A percentile compares a stretch with the other conserved stretches of the same genome.
phyloP scores from a whole-genome alignment of 2,329 filamentous ascomycete species.

The Colletotrichum limetticola region DNA sequence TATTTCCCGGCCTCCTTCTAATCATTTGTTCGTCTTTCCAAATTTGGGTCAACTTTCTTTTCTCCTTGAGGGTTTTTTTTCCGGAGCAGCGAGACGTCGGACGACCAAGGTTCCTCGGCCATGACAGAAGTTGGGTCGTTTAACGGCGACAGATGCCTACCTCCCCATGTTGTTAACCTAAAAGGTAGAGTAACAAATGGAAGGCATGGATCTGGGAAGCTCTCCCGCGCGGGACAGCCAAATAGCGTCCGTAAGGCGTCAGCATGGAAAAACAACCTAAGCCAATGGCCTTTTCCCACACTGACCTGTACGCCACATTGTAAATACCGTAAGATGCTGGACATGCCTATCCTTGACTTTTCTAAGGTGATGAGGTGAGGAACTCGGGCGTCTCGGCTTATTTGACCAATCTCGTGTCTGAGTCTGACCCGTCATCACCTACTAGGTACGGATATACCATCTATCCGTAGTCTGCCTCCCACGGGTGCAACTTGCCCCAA shows the following conservation, averaged over 20 bases:
- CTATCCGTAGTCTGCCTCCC: background rate
- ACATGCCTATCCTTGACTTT: background rate
- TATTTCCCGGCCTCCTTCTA: background rate
- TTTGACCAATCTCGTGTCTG: background rate
- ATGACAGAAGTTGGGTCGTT: background rate
- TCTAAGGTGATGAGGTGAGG: background rate
- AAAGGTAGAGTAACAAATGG: no score
- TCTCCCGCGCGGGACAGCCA: conserved; percentile 16
- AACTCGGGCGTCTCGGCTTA: background rate
- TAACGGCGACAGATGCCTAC: background rate
- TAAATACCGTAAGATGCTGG: background rate
- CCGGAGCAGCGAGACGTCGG: background rate
- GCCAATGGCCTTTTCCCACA: background rate
- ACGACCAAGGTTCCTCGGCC: background rate
- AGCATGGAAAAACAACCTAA: conserved; percentile 1
- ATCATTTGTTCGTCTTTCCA: background rate
- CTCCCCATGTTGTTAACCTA: no score
- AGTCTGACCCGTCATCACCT: conserved; percentile 3
- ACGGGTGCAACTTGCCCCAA: background rate
- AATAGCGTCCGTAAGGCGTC: conserved; percentile 19
- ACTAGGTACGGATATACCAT: no score
- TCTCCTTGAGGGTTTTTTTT: background rate
- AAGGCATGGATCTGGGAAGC: background rate
- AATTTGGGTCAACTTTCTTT: conserved; percentile 1
- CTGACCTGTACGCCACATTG: conserved; percentile 21